Evolutionary conservation across 139 green algal genomes (phyloP), one percentile per base, ranked within the genome.

Genomic region (Coelastrella sp.): DNA sequence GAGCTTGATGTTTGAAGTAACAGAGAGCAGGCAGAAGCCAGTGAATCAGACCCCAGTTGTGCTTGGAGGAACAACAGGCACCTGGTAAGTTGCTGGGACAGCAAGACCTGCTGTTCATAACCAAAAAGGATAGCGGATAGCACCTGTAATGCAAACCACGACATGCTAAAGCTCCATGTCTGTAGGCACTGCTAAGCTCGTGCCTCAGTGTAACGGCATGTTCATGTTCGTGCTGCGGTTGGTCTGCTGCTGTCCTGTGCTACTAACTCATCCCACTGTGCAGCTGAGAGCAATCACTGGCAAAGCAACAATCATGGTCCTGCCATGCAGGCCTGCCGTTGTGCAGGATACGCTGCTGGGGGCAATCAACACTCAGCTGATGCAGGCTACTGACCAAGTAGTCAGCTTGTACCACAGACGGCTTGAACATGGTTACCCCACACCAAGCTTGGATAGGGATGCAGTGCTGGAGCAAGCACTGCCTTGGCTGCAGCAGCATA

Each of bases 1-100:
- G 97, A 98, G 96, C 11, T 95, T 99, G 61, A 98, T 99, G 97
- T 99, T 99, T 93, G 97, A 99, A 94, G 94, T 98, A 64, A 95
- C 91, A 58, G 95, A 98, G 94, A 95, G 91, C 60, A 80, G 95
- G 73, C 94, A 92, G 87, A 98, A 98, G 94, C 96, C 96, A 5
- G 94, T 98, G 47, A 87, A 95, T 80, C 92, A 96, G 90, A 85
- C 94, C 59, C 54, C 58, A 0, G 89, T 95, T 23, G 80, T 83
- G 68, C 92, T 99, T 54, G 97, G 91, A 16, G 96, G 97, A 75
- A 89, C 54, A 13, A 82, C 86, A 4, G 90, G 91, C 87, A 91
- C 85, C 56, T 94, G 93, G 91, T 94, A 77, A 77, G 61, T 10
- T 77, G 71, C 32, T 47, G 32, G 32, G 32, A 47, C 32, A 47